Conservation (phyloP, 805 yeast species). For the Danielozyma ontarioensis region DNA sequence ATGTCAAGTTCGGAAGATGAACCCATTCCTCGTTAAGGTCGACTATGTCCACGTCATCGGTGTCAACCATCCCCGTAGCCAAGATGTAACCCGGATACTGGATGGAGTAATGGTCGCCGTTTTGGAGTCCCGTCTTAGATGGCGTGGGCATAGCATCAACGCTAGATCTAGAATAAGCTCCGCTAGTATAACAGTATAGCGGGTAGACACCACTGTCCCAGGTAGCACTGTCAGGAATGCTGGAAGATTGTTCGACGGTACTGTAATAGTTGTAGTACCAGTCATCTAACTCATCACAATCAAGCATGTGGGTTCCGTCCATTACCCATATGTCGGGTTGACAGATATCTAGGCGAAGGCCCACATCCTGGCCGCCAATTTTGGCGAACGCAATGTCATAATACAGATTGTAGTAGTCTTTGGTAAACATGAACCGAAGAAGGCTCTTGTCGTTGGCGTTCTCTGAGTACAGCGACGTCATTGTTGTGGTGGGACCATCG, state of each 20-base stretch:
- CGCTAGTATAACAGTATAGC: constrained; percentile 24
- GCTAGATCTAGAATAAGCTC: constrained; percentile 14
- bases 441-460: neutral
- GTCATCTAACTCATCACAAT: constrained; percentile 16
- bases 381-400: neutral
- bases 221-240: constrained; percentile 5
- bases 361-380: constrained; percentile 9
- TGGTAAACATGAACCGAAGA: neutral
- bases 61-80: constrained; percentile 23
- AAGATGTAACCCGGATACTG: constrained; percentile 23
- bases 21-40: constrained; percentile 7
- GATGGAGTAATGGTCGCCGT: constrained; percentile 13
- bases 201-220: constrained; percentile 20
- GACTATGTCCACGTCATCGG: constrained; percentile 18
- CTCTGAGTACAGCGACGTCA: neutral
- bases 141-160: constrained; percentile 9
- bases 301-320: constrained; percentile 17
- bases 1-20: constrained; percentile 17
- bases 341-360: constrained; percentile 24
- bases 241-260: neutral
- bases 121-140: constrained; percentile 5
- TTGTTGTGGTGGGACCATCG: neutral
- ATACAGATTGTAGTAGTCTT: neutral
- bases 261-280: constrained; percentile 14
- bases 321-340: constrained; percentile 38